phyloP scores from a whole-genome alignment of 129 eudicot species.

The Flaveria bidentis region DNA sequence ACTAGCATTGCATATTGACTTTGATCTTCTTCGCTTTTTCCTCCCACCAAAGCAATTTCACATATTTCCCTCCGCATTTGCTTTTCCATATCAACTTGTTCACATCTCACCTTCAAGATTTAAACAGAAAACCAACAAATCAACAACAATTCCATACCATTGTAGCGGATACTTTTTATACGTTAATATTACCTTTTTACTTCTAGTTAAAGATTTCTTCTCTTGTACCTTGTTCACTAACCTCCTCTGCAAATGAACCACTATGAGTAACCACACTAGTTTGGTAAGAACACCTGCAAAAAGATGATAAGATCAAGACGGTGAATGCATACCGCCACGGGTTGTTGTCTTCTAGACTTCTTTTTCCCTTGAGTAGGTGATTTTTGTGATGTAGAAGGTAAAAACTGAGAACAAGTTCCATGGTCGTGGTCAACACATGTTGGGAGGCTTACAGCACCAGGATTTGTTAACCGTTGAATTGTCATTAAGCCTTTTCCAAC shows the following conservation, averaged over 20 bases:
- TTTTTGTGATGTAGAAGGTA: conserved; percentile 35
- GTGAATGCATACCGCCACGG: conserved; percentile 48
- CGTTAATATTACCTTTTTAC: conserved; percentile 46
- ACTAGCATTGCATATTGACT: conserved; percentile 44
- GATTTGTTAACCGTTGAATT: conserved; percentile 48
- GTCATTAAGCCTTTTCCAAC: conserved; percentile 92
- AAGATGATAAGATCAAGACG: conserved; percentile 20
- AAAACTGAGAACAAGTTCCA: conserved; percentile 31
- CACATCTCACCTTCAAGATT: conserved; percentile 50
- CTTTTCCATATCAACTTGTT: conserved; percentile 43
- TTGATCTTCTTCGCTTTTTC: conserved; percentile 45
- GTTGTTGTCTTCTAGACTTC: conserved; percentile 48
- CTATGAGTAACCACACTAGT: conserved; percentile 20
- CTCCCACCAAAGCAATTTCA: conserved; percentile 60
- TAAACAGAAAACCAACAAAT: conserved; percentile 12
- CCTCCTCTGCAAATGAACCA: conserved; percentile 52
- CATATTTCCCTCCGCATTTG: conserved; percentile 55
- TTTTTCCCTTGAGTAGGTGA: conserved; percentile 46
- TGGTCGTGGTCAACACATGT: conserved; percentile 33
- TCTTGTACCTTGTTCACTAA: conserved; percentile 49
- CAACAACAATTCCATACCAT: conserved; percentile 10
- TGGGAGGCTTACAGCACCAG: conserved; percentile 41
- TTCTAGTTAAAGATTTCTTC: conserved; percentile 52
- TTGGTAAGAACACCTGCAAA: conserved; percentile 5
- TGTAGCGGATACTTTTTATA: not conserved